These are phyloP conservation scores for Begonia loranthoides DNA, from an alignment of 306 rosid species.

Conservation along the genomic window DNA sequence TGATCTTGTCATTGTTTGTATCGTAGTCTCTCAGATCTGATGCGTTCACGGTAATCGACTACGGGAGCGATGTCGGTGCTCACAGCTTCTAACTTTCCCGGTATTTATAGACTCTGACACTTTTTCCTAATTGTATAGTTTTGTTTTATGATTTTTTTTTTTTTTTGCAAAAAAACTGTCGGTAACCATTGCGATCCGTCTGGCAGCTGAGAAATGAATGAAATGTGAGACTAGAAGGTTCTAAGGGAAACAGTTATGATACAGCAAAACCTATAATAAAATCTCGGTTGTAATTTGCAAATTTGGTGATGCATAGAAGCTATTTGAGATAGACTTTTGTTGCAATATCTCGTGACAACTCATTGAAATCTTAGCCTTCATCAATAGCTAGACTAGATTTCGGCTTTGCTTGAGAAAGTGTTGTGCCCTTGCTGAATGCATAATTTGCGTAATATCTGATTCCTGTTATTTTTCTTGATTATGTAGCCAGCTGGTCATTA, in stretches of 20 bases:
- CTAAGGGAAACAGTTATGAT: too few species aligned
- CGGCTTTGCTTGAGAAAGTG: constrained; percentile 12
- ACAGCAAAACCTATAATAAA: too few species aligned
- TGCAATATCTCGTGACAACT: constrained; percentile 1
- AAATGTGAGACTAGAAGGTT: constrained; percentile 6
- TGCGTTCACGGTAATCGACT: constrained; percentile 18
- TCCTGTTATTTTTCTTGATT: too few species aligned
- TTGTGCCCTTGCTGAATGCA: constrained; percentile 8
- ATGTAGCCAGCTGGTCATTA: too few species aligned
- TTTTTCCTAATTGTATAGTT: background rate
- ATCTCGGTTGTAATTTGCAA: too few species aligned
- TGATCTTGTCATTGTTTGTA: constrained; percentile 31
- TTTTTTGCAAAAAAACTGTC: too few species aligned
- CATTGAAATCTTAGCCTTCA: constrained; percentile 3
- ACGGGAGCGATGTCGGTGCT: constrained; percentile 46
- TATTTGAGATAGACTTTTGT: background rate
- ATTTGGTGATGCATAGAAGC: too few species aligned
- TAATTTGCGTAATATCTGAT: background rate
- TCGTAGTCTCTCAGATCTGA: constrained; percentile 42
- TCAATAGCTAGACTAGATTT: constrained; percentile 8
- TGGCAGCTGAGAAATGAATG: constrained; percentile 5
- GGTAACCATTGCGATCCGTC: background rate
- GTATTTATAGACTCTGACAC: constrained; percentile 11
- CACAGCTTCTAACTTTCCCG: constrained; percentile 19
- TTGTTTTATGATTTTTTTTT: too few species aligned